A percentile compares a stretch with the other conserved stretches of the same genome.
Evolutionary conservation across 176 grass and related monocot genomes (phyloP).

Genomic region (Oryza brachyantha): DNA sequence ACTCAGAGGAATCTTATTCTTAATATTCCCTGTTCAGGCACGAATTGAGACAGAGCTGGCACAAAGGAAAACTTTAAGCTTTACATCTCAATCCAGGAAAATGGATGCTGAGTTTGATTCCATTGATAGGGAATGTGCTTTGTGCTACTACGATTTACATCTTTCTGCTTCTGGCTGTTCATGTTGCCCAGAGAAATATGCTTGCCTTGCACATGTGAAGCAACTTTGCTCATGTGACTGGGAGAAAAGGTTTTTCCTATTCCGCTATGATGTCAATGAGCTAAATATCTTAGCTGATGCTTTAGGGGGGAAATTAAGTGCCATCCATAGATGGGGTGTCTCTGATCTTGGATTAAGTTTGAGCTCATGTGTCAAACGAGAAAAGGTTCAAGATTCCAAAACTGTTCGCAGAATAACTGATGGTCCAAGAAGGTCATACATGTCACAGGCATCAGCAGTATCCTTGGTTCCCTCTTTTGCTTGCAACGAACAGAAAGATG

Average conservation of each 20-base stretch:
- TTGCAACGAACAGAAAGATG: constrained; percentile 30
- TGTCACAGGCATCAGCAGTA: constrained; percentile 43
- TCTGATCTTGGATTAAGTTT: constrained; percentile 78
- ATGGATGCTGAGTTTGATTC: constrained; percentile 81
- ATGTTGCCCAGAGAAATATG: constrained; percentile 62
- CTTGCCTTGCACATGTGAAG: constrained; percentile 79
- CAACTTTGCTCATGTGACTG: constrained; percentile 79
- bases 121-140: constrained; percentile 67
- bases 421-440: constrained; percentile 42
- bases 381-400: constrained; percentile 59
- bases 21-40: constrained; percentile 43
- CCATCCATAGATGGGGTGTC: constrained; percentile 85
- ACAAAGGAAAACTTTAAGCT: constrained; percentile 55
- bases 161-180: constrained; percentile 75
- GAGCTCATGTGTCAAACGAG: constrained; percentile 58
- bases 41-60: constrained; percentile 59
- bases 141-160: constrained; percentile 95
- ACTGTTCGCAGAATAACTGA: constrained; percentile 42
- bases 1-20: constrained; percentile 30
- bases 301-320: constrained; percentile 84
- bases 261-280: constrained; percentile 81
- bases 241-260: constrained; percentile 70
- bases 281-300: constrained; percentile 89
- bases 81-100: constrained; percentile 64
- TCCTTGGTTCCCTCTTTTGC: constrained; percentile 33